Evolutionary conservation across 805 yeast species (phyloP).

Genomic region (Candida silvicultrix): DNA sequence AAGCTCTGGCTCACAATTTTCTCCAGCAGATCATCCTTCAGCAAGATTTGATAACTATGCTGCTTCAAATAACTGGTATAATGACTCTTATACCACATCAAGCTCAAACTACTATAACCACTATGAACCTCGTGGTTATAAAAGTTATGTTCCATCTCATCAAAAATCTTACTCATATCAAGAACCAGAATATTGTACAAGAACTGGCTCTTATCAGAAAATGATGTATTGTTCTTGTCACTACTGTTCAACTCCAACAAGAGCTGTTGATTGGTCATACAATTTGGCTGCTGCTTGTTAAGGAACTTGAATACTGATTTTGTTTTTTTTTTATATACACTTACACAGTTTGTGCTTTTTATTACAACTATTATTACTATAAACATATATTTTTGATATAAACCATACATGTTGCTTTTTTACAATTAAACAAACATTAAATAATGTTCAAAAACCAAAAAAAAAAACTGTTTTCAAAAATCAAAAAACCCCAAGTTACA

Average conservation of each 20-base stretch:
- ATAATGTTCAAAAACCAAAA: background rate
- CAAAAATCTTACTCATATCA: constrained; percentile 13
- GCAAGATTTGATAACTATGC: constrained; percentile 5
- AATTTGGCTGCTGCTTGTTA: constrained; percentile 12
- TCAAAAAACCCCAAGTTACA: constrained; percentile 1
- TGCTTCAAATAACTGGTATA: constrained; percentile 5
- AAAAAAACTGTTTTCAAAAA: background rate
- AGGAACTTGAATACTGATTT: background rate
- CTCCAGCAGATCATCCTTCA: constrained; percentile 12
- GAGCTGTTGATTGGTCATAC: constrained; percentile 18
- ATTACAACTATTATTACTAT: background rate
- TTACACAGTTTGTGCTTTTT: background rate
- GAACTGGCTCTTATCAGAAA: constrained; percentile 18
- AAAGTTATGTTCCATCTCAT: constrained; percentile 5
- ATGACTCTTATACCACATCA: background rate
- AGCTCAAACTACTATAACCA: constrained; percentile 8
- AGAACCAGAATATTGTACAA: constrained; percentile 18
- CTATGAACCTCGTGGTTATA: constrained; percentile 3
- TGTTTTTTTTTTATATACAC: constrained; percentile 2
- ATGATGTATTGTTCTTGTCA: constrained; percentile 18
- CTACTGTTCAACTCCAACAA: constrained; percentile 15
- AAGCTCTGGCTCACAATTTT: constrained; percentile 9
- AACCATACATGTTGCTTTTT: background rate
- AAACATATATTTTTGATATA: background rate
- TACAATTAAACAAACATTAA: background rate